Evolutionary conservation across 768 basidiomycete genomes (phyloP).

Genomic region (Suillus lakei): DNA sequence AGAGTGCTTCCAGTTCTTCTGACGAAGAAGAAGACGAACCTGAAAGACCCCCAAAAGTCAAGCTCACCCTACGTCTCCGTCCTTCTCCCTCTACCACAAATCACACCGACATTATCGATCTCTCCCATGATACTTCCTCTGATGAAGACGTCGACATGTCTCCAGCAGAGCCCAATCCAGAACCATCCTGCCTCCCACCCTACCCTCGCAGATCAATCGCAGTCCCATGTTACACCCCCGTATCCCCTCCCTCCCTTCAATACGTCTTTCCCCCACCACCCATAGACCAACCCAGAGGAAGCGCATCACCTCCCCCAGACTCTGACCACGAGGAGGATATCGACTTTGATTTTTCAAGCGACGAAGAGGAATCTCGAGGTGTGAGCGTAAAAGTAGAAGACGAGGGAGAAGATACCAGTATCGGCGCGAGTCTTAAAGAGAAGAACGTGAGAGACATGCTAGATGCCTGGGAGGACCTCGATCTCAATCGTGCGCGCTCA

Average conservation of each 20-base stretch:
- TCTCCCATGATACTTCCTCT: slow-evolving; percentile 41
- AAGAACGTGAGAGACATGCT: slow-evolving; percentile 66
- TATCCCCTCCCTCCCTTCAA: slow-evolving; percentile 31
- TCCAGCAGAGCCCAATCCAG: slow-evolving; percentile 19
- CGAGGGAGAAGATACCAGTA: slow-evolving; percentile 28
- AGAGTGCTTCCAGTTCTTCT: slow-evolving; percentile 26
- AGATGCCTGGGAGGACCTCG: slow-evolving; percentile 73
- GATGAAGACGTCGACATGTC: slow-evolving; percentile 25
- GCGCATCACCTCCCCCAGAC: slow-evolving; percentile 74
- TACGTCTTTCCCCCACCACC: slow-evolving; percentile 26
- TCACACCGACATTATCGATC: slow-evolving; percentile 41
- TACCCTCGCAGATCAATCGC: slow-evolving; percentile 63
- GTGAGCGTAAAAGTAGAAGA: slow-evolving; percentile 23
- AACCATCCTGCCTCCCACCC: slow-evolving; percentile 56
- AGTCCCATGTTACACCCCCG: slow-evolving; percentile 59
- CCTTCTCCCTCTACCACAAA: slow-evolving; percentile 33
- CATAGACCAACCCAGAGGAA: slow-evolving; percentile 38
- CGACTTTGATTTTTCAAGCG: slow-evolving; percentile 41
- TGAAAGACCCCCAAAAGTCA: slow-evolving; percentile 62
- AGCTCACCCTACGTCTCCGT: slow-evolving; percentile 69
- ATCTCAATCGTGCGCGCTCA: slow-evolving; percentile 27
- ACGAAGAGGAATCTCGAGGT: slow-evolving; percentile 6
- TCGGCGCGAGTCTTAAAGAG: slow-evolving; percentile 59
- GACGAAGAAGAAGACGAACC: slow-evolving; percentile 36
- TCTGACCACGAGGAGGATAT: slow-evolving; percentile 47